phyloP scores from a whole-genome alignment of 805 yeast species.

The Ogataea haglerorum region DNA sequence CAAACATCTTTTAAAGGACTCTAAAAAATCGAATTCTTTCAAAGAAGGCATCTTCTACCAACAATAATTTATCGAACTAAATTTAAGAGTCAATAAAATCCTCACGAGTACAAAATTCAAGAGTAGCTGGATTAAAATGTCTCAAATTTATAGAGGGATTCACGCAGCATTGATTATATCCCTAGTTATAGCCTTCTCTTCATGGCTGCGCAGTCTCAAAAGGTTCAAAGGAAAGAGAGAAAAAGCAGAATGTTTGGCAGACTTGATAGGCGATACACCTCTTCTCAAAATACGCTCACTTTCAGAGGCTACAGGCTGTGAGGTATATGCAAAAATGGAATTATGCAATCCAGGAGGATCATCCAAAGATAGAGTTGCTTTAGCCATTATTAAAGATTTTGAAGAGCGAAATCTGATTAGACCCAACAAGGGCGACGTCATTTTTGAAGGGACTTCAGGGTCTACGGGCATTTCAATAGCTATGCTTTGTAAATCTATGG shows the following conservation, averaged over 20 bases:
- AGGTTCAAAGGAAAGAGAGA: conserved; percentile 15
- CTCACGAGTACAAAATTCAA: no score
- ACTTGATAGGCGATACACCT: conserved; percentile 89
- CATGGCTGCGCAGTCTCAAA: neutral
- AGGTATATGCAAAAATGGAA: conserved; percentile 84
- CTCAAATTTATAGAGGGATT: no score
- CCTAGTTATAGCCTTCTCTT: no score
- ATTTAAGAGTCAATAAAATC: no score
- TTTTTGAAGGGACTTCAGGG: conserved; percentile 95
- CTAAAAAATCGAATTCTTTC: neutral
- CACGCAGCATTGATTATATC: no score
- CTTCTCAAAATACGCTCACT: conserved; percentile 69
- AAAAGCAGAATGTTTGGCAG: conserved; percentile 28
- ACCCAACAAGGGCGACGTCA: conserved; percentile 64
- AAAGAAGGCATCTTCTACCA: no score
- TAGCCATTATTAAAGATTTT: conserved; percentile 71
- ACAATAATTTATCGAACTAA: no score
- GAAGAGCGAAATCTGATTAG: conserved; percentile 55
- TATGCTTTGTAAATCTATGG: conserved; percentile 81
- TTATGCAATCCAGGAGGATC: conserved; percentile 89
- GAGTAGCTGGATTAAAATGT: no score
- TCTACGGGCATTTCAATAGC: conserved; percentile 96
- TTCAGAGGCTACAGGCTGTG: conserved; percentile 70
- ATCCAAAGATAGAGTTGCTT: conserved; percentile 92
- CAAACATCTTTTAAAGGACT: neutral